phyloP scores from a whole-genome alignment of 2,329 filamentous ascomycete species.

The Penicillium psychrosexuale region DNA sequence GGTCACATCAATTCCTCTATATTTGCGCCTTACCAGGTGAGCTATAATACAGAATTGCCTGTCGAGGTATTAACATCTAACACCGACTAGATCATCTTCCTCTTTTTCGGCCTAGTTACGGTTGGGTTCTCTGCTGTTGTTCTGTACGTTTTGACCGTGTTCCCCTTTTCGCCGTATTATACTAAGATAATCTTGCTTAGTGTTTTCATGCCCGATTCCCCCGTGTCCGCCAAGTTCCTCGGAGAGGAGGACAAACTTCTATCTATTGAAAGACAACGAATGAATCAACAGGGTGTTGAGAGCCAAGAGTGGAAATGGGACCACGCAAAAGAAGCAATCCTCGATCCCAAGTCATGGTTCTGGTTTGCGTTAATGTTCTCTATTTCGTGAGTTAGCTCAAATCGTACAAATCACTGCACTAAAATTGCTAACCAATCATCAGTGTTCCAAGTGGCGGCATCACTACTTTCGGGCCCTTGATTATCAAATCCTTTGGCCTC shows the following conservation, averaged over 20 bases:
- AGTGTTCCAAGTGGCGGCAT: slow-evolving; percentile 58
- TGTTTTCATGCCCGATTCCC: slow-evolving; percentile 62
- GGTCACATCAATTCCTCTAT: slow-evolving; percentile 47
- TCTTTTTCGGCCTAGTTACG: slow-evolving; percentile 48
- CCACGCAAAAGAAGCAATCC: slow-evolving; percentile 53
- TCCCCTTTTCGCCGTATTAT: neutral
- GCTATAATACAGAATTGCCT: neutral
- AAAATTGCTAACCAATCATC: slow-evolving; percentile 6
- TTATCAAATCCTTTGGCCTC: slow-evolving; percentile 58
- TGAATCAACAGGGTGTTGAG: slow-evolving; percentile 49
- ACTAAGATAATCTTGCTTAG: neutral
- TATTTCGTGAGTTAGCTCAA: slow-evolving; percentile 46
- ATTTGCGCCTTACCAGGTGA: slow-evolving; percentile 52
- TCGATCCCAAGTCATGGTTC: slow-evolving; percentile 60
- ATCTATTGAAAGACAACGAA: slow-evolving; percentile 55
- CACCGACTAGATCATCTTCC: slow-evolving; percentile 30
- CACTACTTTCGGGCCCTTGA: slow-evolving; percentile 57
- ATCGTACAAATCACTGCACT: no score
- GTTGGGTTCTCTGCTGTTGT: slow-evolving; percentile 52
- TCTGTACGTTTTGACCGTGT: slow-evolving; percentile 31
- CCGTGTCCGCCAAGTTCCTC: slow-evolving; percentile 58
- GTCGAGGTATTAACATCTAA: neutral
- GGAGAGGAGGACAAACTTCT: slow-evolving; percentile 55
- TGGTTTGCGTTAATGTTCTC: slow-evolving; percentile 55
- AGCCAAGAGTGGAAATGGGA: slow-evolving; percentile 51